Evolutionary conservation across 139 green algal species (phyloP).

Genomic region (Gonium pectorale): DNA sequence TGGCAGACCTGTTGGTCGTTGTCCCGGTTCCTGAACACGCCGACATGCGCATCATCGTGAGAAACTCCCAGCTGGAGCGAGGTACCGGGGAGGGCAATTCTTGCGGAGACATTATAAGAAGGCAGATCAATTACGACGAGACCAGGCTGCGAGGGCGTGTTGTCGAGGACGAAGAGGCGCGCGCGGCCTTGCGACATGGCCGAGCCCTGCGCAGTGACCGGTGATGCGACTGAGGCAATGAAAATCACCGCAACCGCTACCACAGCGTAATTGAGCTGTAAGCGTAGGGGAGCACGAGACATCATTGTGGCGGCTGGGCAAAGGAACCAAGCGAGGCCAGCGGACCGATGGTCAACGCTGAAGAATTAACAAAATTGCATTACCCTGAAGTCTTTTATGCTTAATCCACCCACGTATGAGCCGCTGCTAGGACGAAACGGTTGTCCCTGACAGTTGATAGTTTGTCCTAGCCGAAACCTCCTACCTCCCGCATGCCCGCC

Average conservation of each 20-base stretch:
- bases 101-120: background rate
- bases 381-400: too few species aligned
- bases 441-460: background rate
- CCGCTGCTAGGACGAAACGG: too few species aligned
- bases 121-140: background rate
- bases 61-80: constrained; percentile 1
- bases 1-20: constrained; percentile 22
- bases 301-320: too few species aligned
- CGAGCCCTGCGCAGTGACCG: background rate
- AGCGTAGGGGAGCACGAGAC: too few species aligned
- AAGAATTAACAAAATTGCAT: too few species aligned
- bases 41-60: background rate
- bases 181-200: background rate
- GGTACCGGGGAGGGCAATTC: background rate
- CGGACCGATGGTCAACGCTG: too few species aligned
- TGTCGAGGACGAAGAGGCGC: constrained; percentile 15
- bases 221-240: too few species aligned
- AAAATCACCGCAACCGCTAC: too few species aligned
- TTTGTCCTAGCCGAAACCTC: constrained; percentile 3
- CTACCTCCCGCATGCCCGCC: background rate
- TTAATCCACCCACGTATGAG: too few species aligned
- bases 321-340: too few species aligned
- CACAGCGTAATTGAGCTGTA: too few species aligned
- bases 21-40: constrained; percentile 20
- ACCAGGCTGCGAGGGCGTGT: background rate